A percentile compares a stretch with the other conserved stretches of the same genome.
These are phyloP conservation scores for Mortierella sp. DNA, from an alignment of 371 early-diverging fungal genomes.

Conservation along the genomic window DNA sequence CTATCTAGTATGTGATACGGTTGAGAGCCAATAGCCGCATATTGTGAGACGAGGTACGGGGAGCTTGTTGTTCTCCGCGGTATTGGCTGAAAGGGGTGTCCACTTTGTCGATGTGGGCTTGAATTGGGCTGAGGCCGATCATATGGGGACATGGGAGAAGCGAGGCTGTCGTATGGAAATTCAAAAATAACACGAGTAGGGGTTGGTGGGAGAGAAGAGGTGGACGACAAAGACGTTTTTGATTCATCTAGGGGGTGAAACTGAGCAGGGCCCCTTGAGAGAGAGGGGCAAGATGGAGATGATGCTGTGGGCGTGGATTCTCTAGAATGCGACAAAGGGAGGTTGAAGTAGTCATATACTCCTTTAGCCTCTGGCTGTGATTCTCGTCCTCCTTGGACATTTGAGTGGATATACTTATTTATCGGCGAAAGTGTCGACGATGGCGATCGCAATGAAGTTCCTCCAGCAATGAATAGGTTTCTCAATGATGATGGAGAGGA, in stretches of 20 bases:
- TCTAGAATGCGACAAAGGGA: conserved; percentile 18
- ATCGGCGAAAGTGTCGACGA: neutral
- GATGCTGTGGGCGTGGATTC: conserved; percentile 14
- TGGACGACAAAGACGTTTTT: neutral
- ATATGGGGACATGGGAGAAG: conserved; percentile 3
- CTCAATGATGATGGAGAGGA: conserved; percentile 32
- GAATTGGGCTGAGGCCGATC: conserved; percentile 1
- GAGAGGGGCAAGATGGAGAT: conserved; percentile 12
- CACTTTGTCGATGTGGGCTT: neutral
- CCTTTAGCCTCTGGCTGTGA: neutral
- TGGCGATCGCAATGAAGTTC: neutral
- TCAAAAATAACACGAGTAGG: conserved; percentile 23
- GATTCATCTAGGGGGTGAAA: conserved; percentile 18
- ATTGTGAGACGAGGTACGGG: conserved; percentile 6
- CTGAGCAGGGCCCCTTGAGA: conserved; percentile 5
- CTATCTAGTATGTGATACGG: conserved; percentile 10
- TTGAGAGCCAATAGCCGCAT: conserved; percentile 3
- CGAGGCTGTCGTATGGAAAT: neutral
- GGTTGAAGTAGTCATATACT: conserved; percentile 19
- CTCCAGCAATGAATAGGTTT: conserved; percentile 16
- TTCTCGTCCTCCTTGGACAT: neutral
- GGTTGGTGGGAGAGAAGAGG: conserved; percentile 22
- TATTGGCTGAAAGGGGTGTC: conserved; percentile 4
- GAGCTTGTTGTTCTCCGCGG: conserved; percentile 11
- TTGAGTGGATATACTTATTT: neutral